These are phyloP conservation scores for Tuber calosporum DNA, from an alignment of 495 filamentous ascomycete species.

Conservation along the genomic window DNA sequence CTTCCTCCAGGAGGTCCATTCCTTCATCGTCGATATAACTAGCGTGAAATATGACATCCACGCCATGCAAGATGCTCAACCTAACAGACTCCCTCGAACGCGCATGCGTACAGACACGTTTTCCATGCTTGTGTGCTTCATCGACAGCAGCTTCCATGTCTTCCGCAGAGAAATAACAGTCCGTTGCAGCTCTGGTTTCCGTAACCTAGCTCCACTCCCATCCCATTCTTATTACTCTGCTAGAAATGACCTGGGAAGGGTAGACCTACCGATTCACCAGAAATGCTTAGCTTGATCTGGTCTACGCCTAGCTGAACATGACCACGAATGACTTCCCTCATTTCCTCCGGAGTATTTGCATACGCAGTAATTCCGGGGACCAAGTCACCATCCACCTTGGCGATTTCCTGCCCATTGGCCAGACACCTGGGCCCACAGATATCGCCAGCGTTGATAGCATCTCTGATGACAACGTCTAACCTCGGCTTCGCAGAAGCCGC, in stretches of 20 bases:
- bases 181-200: constrained; percentile 46
- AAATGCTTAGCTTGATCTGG: constrained; percentile 52
- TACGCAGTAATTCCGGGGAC: constrained; percentile 48
- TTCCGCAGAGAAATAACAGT: constrained; percentile 49
- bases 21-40: constrained; percentile 48
- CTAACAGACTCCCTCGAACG: constrained; percentile 48
- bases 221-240: not conserved
- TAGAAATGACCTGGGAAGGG: not conserved
- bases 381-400: constrained; percentile 46
- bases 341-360: constrained; percentile 47
- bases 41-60: constrained; percentile 53
- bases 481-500: constrained; percentile 50
- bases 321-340: constrained; percentile 47
- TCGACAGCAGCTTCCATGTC: constrained; percentile 51
- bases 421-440: constrained; percentile 51
- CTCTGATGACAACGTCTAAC: constrained; percentile 49
- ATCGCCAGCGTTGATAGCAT: constrained; percentile 52
- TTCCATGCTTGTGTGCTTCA: constrained; percentile 47
- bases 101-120: constrained; percentile 50
- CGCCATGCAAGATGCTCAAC: constrained; percentile 47
- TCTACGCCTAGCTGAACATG: constrained; percentile 48
- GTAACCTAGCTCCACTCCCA: constrained; percentile 35
- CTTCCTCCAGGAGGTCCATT: constrained; percentile 49
- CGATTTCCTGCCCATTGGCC: constrained; percentile 50
- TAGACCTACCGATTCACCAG: constrained; percentile 42